Evolutionary conservation across 23 red algal genomes (phyloP).

Genomic region (Agarophyton chilense): DNA sequence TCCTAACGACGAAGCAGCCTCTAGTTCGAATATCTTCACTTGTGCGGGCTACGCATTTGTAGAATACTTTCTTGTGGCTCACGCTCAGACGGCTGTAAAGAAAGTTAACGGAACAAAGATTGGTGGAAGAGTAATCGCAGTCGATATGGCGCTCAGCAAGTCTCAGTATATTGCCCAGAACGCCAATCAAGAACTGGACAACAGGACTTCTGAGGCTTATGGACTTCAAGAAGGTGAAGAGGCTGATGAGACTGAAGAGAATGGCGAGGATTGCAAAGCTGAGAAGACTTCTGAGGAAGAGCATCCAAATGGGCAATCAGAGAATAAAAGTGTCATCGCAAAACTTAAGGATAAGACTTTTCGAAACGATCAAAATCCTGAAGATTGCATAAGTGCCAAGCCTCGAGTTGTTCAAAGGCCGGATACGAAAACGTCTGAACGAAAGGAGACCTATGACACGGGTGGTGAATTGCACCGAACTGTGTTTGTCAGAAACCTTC

Average conservation of each 20-base stretch:
- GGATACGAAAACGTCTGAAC: too few relatives aligned
- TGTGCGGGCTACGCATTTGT: conserved; percentile 84
- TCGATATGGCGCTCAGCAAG: conserved; percentile 82
- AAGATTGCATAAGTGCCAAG: background rate
- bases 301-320: background rate
- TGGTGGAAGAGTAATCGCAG: conserved; percentile 73
- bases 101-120: conserved; percentile 69
- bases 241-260: background rate
- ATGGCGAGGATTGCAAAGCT: too few relatives aligned
- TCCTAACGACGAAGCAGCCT: background rate
- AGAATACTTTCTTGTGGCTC: conserved; percentile 70
- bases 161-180: conserved; percentile 42
- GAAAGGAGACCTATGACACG: background rate
- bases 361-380: background rate
- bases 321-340: background rate
- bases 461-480: conserved; percentile 60
- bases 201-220: too few relatives aligned
- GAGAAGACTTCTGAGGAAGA: conserved; percentile 22
- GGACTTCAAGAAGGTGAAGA: background rate
- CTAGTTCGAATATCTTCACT: background rate
- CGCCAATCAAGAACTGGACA: background rate
- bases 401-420: background rate
- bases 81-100: conserved; percentile 62
- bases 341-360: background rate
- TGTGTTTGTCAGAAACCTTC: conserved; percentile 85